phyloP scores from a whole-genome alignment of 2,329 filamentous ascomycete species.

The Fonsecaea nubica region DNA sequence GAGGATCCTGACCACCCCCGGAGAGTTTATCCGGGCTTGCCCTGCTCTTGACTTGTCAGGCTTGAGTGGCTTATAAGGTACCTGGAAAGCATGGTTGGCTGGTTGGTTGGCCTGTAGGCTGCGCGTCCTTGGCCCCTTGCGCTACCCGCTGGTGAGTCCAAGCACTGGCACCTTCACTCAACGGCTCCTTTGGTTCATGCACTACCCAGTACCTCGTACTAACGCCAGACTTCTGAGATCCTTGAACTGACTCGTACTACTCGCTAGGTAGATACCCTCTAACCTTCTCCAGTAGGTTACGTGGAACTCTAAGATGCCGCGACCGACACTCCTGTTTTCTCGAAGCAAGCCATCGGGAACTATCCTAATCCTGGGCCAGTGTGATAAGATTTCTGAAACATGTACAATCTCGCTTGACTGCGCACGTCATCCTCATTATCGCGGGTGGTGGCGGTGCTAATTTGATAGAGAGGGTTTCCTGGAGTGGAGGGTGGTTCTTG shows the following conservation, averaged over 20 bases:
- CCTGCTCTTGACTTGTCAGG: background rate
- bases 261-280: too few species aligned
- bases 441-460: background rate
- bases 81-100: slow-evolving; percentile 1
- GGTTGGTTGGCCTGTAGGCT: too few species aligned
- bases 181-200: background rate
- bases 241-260: too few species aligned
- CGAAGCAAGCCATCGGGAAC: background rate
- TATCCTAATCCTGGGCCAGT: background rate
- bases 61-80: background rate
- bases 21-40: slow-evolving; percentile 3
- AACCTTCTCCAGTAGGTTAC: background rate
- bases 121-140: background rate
- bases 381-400: slow-evolving; percentile 2
- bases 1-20: background rate
- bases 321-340: background rate
- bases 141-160: too few species aligned
- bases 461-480: background rate
- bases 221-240: too few species aligned
- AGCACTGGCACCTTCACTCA: too few species aligned
- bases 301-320: background rate
- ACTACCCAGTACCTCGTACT: too few species aligned
- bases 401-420: slow-evolving; percentile 4
- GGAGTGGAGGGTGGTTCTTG: background rate
- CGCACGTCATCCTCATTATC: background rate